phyloP scores from a whole-genome alignment of 2,329 filamentous ascomycete species.

The Neonectria neomacrospora region DNA sequence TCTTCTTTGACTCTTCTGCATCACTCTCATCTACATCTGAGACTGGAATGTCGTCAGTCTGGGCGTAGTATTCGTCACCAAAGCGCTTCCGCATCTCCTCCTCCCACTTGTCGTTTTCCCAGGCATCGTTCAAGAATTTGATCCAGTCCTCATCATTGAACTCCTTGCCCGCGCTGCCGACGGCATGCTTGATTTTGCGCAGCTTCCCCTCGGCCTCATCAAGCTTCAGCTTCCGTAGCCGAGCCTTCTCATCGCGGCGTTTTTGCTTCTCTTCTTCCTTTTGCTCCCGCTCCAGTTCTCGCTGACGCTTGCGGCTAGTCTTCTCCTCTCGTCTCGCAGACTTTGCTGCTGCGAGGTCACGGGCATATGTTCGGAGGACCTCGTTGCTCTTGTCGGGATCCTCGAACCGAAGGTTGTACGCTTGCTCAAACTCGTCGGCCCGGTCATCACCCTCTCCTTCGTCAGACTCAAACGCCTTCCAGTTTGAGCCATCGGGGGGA shows the following conservation, averaged over 20 bases:
- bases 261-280: conserved; percentile 83
- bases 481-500: conserved; percentile 71
- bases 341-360: conserved; percentile 83
- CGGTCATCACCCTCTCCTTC: conserved; percentile 82
- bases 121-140: conserved; percentile 85
- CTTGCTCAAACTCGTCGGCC: conserved; percentile 89
- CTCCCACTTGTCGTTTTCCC: conserved; percentile 92
- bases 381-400: conserved; percentile 90
- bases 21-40: conserved; percentile 73
- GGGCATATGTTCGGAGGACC: conserved; percentile 85
- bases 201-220: conserved; percentile 92
- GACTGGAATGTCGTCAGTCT: conserved; percentile 74
- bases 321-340: conserved; percentile 88
- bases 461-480: conserved; percentile 90
- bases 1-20: conserved; percentile 62
- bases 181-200: conserved; percentile 87
- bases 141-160: conserved; percentile 83
- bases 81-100: conserved; percentile 89
- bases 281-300: conserved; percentile 80
- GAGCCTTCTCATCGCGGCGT: conserved; percentile 82
- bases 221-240: conserved; percentile 86
- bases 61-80: conserved; percentile 89
- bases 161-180: conserved; percentile 76
- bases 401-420: conserved; percentile 97
- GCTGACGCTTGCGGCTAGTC: conserved; percentile 78